Conservation (phyloP, 129 eudicot species). For the Helianthus annuus region HanXRQr2.0-SUNRISE NC_035447.2:95159553-95160052, state of each 20-base stretch:
- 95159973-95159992: neutral
- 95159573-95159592: neutral
- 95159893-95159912: neutral
- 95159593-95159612: conserved; percentile 14
- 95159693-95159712: neutral
- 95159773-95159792: too few relatives aligned
- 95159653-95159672: neutral
- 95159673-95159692: neutral
- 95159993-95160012: conserved; percentile 32
- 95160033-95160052: conserved; percentile 15
- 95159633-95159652: too few relatives aligned
- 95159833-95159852: neutral
- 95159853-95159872: too few relatives aligned
- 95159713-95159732: too few relatives aligned
- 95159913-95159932: too few relatives aligned
- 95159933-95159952: neutral
- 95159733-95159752: too few relatives aligned
- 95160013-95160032: conserved; percentile 15
- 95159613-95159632: conserved; percentile 19
- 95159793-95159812: too few relatives aligned
- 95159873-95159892: neutral
- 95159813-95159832: too few relatives aligned
- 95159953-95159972: neutral
- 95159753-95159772: too few relatives aligned
- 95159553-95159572: conserved; percentile 15